These are phyloP conservation scores for Chlorociboria aeruginascens DNA, from an alignment of 495 filamentous ascomycete genomes.

Conservation along the genomic window DNA sequence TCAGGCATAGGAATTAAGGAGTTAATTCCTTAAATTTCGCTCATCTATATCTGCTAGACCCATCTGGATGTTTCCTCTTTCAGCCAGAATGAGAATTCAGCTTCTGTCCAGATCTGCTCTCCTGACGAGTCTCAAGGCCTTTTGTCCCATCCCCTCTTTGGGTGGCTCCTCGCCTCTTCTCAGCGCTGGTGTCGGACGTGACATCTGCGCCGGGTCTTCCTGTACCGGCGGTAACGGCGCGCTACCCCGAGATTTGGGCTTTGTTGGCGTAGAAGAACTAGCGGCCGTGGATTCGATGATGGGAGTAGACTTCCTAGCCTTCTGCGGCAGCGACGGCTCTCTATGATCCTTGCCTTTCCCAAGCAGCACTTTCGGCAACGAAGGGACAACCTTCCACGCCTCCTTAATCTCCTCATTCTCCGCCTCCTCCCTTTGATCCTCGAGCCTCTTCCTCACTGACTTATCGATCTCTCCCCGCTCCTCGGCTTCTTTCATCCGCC, in stretches of 20 bases:
- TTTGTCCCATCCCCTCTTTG: conserved; percentile 4
- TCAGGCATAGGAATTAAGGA: no score
- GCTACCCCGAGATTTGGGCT: not conserved
- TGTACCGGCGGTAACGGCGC: not conserved
- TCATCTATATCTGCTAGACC: no score
- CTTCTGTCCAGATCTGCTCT: conserved; percentile 10
- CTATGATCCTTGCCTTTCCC: conserved; percentile 11
- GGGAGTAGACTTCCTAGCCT: not conserved
- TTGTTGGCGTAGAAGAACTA: conserved; percentile 1
- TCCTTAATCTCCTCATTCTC: conserved; percentile 13
- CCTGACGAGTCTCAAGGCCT: conserved; percentile 5
- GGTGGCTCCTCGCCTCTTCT: not conserved
- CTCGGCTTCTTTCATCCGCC: conserved; percentile 40
- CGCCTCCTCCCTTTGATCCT: conserved; percentile 15
- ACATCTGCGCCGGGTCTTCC: not conserved
- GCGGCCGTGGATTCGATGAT: not conserved
- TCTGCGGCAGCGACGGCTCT: conserved; percentile 5
- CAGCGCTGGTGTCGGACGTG: not conserved
- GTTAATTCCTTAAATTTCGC: no score
- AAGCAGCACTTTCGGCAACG: conserved; percentile 7
- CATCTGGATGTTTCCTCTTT: not conserved
- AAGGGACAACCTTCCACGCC: conserved; percentile 5
- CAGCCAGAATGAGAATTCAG: not conserved
- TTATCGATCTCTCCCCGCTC: conserved; percentile 25
- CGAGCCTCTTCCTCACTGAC: conserved; percentile 15